Conservation (phyloP, 768 basidiomycete species). For the Russula sp. region DNA sequence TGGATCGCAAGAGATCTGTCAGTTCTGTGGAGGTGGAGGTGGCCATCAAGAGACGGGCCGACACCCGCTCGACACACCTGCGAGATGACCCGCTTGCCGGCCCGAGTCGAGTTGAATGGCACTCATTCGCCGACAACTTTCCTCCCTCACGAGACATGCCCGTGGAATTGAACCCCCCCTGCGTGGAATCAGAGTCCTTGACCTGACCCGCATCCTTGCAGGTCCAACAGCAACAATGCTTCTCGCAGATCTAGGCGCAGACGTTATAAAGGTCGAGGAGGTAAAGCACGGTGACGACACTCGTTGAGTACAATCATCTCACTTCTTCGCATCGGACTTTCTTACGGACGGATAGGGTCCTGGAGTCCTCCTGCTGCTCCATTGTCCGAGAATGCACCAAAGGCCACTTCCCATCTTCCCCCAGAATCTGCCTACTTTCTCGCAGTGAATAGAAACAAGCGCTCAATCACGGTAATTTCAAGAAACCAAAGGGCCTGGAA, state of each 20-base stretch:
- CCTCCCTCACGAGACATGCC: background rate
- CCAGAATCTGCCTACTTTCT: conserved; percentile 94
- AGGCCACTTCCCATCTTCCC: conserved; percentile 61
- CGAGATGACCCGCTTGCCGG: background rate
- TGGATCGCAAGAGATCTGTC: conserved; percentile 44
- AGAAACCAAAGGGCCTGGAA: conserved; percentile 68
- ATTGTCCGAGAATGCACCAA: conserved; percentile 43
- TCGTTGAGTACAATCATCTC: conserved; percentile 43
- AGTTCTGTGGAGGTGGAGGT: conserved; percentile 13
- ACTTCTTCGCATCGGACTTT: background rate
- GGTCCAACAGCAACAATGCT: conserved; percentile 92
- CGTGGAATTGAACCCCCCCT: conserved; percentile 75
- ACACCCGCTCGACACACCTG: background rate
- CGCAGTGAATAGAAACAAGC: conserved; percentile 83
- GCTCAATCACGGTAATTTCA: conserved; percentile 91
- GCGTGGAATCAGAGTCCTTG: conserved; percentile 76
- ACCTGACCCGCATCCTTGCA: conserved; percentile 88
- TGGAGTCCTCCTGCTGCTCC: conserved; percentile 44
- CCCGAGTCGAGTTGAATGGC: background rate
- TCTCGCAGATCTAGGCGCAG: conserved; percentile 87
- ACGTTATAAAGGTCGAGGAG: conserved; percentile 92
- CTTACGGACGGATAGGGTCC: conserved; percentile 31
- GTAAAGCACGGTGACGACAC: conserved; percentile 84
- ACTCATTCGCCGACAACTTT: background rate
- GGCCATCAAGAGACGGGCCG: conserved; percentile 13